These are phyloP conservation scores for Dendrocalamus latiflorus DNA, from an alignment of 202 grass and related monocot species.

Conservation along the genomic window DNA sequence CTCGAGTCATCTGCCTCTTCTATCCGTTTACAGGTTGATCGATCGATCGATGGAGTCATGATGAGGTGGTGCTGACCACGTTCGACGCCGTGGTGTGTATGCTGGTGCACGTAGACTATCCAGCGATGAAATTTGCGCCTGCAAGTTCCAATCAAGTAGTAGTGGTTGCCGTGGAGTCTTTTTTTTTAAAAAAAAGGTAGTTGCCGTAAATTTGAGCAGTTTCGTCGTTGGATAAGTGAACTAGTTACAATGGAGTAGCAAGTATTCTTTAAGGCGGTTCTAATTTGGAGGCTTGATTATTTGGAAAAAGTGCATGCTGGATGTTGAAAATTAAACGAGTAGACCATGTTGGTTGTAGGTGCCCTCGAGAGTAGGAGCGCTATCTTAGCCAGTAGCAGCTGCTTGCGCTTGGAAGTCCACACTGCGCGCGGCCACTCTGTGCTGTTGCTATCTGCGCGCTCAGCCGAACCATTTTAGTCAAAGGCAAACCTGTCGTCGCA, in stretches of 20 bases:
- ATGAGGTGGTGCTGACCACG: not conserved
- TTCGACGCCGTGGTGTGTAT: not conserved
- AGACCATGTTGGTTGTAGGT: too few species aligned
- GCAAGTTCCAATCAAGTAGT: not conserved
- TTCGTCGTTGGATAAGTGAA: not conserved
- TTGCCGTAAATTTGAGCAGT: too few species aligned
- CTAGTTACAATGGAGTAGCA: not conserved
- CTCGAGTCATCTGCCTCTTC: too few species aligned
- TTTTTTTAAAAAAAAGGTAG: too few species aligned
- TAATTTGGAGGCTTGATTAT: too few species aligned
- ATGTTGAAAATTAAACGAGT: too few species aligned
- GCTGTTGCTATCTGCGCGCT: not conserved
- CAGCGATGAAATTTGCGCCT: not conserved
- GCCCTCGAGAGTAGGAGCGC: too few species aligned
- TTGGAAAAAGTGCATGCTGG: not conserved
- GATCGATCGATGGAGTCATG: not conserved
- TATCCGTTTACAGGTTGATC: not conserved
- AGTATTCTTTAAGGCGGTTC: too few species aligned
- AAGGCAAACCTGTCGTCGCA: not conserved
- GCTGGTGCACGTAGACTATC: not conserved
- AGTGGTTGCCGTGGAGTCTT: too few species aligned
- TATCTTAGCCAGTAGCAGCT: too few species aligned
- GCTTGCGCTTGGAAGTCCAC: not conserved
- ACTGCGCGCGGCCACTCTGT: not conserved
- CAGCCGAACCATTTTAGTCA: not conserved